Percentiles rank a stretch among this genome's conserved stretches.
Conservation (phyloP, 768 basidiomycete genomes). For the Hemileccinum rubropunctum region DNA sequence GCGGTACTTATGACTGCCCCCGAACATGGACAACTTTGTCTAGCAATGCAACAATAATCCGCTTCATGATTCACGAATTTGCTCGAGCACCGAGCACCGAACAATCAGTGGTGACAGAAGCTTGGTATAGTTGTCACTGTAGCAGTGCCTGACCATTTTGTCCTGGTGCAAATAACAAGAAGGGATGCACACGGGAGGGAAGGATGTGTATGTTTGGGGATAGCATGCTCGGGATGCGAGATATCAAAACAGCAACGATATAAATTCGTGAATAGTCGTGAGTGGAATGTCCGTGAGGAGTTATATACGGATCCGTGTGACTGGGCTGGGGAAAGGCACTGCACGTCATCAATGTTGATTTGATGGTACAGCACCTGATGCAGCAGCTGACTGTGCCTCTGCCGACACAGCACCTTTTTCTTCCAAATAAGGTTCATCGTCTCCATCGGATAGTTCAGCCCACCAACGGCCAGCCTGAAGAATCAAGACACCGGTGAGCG, state of each 20-base stretch:
- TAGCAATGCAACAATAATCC: no score
- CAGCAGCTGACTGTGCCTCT: background rate
- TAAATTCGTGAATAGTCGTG: conserved; percentile 24
- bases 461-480: conserved; percentile 84
- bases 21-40: no score
- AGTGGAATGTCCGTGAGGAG: conserved; percentile 10
- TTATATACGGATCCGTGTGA: conserved; percentile 5
- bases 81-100: no score
- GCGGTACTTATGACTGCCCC: no score
- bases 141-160: conserved; percentile 7
- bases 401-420: conserved; percentile 27
- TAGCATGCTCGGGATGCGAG: conserved; percentile 21
- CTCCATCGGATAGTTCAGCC: conserved; percentile 72
- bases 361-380: background rate
- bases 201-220: conserved; percentile 1
- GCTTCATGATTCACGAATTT: no score
- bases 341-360: conserved; percentile 10
- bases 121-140: conserved; percentile 17
- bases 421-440: conserved; percentile 42
- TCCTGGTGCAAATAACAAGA: conserved; percentile 11
- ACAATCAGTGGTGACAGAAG: background rate
- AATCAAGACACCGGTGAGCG: conserved; percentile 80
- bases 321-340: background rate
- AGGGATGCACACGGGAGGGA: background rate
- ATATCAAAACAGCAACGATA: conserved; percentile 27